These are phyloP conservation scores for Aspergillus saccharolyticus DNA, from an alignment of 495 filamentous ascomycete species.

Conservation along the genomic window DNA sequence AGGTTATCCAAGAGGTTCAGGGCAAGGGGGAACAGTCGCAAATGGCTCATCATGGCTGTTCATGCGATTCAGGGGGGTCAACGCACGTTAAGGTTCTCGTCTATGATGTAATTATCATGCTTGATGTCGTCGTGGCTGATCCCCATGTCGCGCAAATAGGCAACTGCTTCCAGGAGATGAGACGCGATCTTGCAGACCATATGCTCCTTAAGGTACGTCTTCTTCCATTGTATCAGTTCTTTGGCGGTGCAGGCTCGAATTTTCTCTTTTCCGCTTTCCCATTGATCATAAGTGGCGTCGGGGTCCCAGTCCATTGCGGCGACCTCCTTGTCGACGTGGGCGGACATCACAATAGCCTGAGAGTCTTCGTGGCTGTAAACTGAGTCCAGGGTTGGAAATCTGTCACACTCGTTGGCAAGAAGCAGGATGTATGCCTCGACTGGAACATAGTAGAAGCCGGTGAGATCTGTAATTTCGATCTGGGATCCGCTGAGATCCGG, in stretches of 20 bases:
- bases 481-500: too few relatives aligned
- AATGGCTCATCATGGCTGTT: too few relatives aligned
- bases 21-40: too few relatives aligned
- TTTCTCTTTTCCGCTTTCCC: neutral
- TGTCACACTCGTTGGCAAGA: conserved; percentile 16
- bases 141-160: conserved; percentile 22
- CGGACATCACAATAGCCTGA: conserved; percentile 15
- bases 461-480: too few relatives aligned
- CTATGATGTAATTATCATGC: conserved; percentile 19
- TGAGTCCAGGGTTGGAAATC: conserved; percentile 25
- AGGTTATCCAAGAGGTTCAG: too few relatives aligned
- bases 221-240: conserved; percentile 1
- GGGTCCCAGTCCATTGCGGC: neutral
- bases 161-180: conserved; percentile 22
- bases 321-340: neutral
- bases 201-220: conserved; percentile 17
- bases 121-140: conserved; percentile 24
- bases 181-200: conserved; percentile 23
- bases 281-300: neutral
- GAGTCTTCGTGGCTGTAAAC: conserved; percentile 24
- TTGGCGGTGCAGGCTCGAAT: neutral
- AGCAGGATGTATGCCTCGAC: conserved; percentile 23
- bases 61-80: neutral
- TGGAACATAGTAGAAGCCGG: conserved; percentile 20
- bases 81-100: neutral